Evolutionary conservation across 2,329 filamentous ascomycete species (phyloP).

Genomic region (Helicocarpus griseus): DNA sequence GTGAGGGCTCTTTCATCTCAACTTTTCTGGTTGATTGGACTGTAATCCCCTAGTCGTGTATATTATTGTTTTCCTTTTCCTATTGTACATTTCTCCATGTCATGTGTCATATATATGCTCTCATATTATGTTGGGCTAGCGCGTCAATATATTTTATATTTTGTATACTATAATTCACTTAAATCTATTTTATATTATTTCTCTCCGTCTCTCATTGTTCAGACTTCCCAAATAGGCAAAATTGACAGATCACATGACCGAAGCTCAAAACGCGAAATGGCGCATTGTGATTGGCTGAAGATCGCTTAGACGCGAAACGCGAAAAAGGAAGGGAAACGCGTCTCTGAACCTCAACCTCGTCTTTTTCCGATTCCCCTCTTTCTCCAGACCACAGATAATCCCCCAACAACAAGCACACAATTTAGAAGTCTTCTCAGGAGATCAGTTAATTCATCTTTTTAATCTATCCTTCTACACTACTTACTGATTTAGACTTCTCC

Average conservation of each 20-base stretch:
- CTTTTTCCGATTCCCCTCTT: not conserved
- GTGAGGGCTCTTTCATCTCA: not conserved
- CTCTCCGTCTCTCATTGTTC: not conserved
- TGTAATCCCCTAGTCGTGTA: not conserved
- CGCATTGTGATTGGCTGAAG: not conserved
- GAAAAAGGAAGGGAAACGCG: not conserved
- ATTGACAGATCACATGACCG: not conserved
- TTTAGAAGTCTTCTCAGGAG: not conserved
- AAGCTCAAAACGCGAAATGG: not conserved
- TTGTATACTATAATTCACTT: not conserved
- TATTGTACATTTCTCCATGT: not conserved
- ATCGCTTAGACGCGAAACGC: slow-evolving; percentile 8
- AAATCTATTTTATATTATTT: not conserved
- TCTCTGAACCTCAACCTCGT: slow-evolving; percentile 5
- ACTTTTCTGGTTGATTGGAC: not conserved
- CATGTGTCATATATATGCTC: not conserved
- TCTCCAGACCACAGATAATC: not conserved
- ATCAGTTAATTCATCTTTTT: not conserved
- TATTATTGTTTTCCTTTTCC: not conserved
- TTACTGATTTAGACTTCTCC: not conserved
- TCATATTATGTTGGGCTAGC: not conserved
- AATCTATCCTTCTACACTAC: not conserved
- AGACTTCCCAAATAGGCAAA: not conserved
- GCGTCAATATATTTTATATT: not conserved
- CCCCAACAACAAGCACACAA: not conserved